Percentiles rank a stretch among this genome's conserved stretches.
Conservation (phyloP, 2,329 filamentous ascomycete genomes). For the Diplodia seriata region DNA sequence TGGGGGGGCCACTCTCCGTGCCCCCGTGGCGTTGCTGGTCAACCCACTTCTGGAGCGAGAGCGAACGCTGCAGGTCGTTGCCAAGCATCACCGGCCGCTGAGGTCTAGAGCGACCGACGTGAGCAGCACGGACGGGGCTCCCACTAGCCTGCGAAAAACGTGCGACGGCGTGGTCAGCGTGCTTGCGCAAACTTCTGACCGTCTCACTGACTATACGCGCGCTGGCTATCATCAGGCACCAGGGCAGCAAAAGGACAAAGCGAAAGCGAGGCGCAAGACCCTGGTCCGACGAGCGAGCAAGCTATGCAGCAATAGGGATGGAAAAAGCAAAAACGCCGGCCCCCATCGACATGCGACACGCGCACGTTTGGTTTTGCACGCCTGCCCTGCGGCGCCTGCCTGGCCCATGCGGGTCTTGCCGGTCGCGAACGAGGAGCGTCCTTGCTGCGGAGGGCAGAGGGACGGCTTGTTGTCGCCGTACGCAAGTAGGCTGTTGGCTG, state of each 20-base stretch:
- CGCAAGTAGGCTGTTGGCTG: background rate
- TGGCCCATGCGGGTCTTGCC: slow-evolving; percentile 15
- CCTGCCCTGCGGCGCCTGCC: slow-evolving; percentile 12
- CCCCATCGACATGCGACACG: slow-evolving; percentile 18
- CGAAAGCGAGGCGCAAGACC: slow-evolving; percentile 19
- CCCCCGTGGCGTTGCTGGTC: slow-evolving; percentile 13
- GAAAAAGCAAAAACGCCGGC: slow-evolving; percentile 25
- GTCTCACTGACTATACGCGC: slow-evolving; percentile 6
- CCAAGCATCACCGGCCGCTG: slow-evolving; percentile 24
- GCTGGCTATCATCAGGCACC: slow-evolving; percentile 20
- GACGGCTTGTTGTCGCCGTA: background rate
- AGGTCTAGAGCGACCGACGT: slow-evolving; percentile 14
- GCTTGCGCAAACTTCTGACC: slow-evolving; percentile 22
- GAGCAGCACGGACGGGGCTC: background rate
- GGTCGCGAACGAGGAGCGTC: slow-evolving; percentile 21
- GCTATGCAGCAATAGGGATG: background rate
- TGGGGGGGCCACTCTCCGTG: background rate
- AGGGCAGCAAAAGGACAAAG: slow-evolving; percentile 13
- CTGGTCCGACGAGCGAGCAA: background rate
- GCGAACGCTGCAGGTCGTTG: slow-evolving; percentile 22
- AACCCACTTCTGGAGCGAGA: slow-evolving; percentile 13
- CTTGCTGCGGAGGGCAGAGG: slow-evolving; percentile 16
- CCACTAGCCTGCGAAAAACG: slow-evolving; percentile 18
- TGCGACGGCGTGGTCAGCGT: slow-evolving; percentile 28
- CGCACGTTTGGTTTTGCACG: slow-evolving; percentile 27